Percentiles rank a stretch among this genome's conserved stretches.
Conservation (phyloP, 306 rosid species). For the Calophaca sinica region DNA sequence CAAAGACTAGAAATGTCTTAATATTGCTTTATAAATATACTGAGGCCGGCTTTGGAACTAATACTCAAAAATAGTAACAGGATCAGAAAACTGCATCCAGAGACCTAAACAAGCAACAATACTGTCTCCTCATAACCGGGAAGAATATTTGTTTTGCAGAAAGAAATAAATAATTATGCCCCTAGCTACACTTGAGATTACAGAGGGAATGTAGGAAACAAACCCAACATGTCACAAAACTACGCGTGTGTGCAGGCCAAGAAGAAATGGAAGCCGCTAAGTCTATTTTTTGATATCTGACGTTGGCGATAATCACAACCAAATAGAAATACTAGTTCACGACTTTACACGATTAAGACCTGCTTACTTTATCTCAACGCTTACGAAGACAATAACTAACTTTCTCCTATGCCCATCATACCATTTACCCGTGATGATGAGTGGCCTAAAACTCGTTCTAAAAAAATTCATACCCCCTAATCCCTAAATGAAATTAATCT, state of each 20-base stretch:
- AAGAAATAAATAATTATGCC: not conserved
- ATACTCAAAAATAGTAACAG: not conserved
- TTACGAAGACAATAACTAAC: too few relatives aligned
- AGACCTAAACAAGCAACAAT: conserved; percentile 24
- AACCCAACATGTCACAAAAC: conserved; percentile 38
- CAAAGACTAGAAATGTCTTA: conserved; percentile 31
- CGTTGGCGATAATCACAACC: too few relatives aligned
- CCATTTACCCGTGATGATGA: too few relatives aligned
- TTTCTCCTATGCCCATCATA: too few relatives aligned
- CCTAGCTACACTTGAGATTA: not conserved
- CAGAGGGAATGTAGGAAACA: conserved; percentile 29
- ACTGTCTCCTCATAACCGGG: conserved; percentile 21
- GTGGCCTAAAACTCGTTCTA: too few relatives aligned
- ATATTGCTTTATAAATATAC: conserved; percentile 16
- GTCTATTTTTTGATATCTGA: not conserved
- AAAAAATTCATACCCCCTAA: too few relatives aligned
- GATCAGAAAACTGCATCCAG: conserved; percentile 6
- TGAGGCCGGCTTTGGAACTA: conserved; percentile 35
- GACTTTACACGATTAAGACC: too few relatives aligned
- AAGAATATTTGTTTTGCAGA: conserved; percentile 1
- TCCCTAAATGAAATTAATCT: too few relatives aligned
- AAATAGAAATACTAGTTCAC: too few relatives aligned
- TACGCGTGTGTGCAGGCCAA: conserved; percentile 25
- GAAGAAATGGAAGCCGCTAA: conserved; percentile 16
- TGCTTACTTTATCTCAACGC: too few relatives aligned